phyloP scores from a whole-genome alignment of 2,329 filamentous ascomycete genomes.

The Tympanopsis confertula region DNA sequence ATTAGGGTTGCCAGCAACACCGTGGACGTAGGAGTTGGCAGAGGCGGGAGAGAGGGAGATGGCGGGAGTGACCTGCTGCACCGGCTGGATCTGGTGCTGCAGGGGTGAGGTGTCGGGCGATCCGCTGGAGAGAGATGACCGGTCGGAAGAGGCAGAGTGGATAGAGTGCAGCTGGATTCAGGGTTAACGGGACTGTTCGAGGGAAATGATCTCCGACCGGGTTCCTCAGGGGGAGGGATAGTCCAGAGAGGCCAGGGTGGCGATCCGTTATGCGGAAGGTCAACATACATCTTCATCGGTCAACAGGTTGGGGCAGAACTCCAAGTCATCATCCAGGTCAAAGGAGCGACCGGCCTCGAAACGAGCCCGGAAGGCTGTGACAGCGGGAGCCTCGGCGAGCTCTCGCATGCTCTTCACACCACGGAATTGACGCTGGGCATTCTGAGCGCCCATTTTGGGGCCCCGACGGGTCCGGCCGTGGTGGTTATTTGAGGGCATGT shows the following conservation, averaged over 20 bases:
- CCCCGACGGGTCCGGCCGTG: slow-evolving; percentile 75
- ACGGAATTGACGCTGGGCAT: slow-evolving; percentile 76
- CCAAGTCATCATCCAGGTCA: slow-evolving; percentile 87
- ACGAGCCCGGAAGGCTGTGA: slow-evolving; percentile 70
- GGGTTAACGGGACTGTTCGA: no score
- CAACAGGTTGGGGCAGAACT: slow-evolving; percentile 86
- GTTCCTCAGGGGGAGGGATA: no score
- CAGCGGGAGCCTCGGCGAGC: slow-evolving; percentile 63
- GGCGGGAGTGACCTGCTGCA: slow-evolving; percentile 62
- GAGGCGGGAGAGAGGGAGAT: slow-evolving; percentile 63
- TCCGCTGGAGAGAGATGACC: slow-evolving; percentile 86
- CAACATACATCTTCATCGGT: slow-evolving; percentile 81
- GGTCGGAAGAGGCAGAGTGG: slow-evolving; percentile 78
- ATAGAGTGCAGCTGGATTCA: slow-evolving; percentile 72
- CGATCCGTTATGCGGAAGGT: slow-evolving; percentile 1
- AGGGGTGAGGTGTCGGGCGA: slow-evolving; percentile 86
- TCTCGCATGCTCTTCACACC: slow-evolving; percentile 80
- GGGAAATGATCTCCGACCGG: no score
- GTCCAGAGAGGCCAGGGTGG: slow-evolving; percentile 2
- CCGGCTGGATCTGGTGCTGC: slow-evolving; percentile 40
- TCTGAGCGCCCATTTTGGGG: slow-evolving; percentile 70
- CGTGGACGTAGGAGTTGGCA: slow-evolving; percentile 47
- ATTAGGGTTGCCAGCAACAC: slow-evolving; percentile 52
- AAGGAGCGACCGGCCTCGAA: slow-evolving; percentile 90
- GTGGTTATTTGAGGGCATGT: slow-evolving; percentile 64